These are phyloP conservation scores for Trypanosoma mega DNA, from an alignment of 208 protist species.

Conservation along the genomic window DNA sequence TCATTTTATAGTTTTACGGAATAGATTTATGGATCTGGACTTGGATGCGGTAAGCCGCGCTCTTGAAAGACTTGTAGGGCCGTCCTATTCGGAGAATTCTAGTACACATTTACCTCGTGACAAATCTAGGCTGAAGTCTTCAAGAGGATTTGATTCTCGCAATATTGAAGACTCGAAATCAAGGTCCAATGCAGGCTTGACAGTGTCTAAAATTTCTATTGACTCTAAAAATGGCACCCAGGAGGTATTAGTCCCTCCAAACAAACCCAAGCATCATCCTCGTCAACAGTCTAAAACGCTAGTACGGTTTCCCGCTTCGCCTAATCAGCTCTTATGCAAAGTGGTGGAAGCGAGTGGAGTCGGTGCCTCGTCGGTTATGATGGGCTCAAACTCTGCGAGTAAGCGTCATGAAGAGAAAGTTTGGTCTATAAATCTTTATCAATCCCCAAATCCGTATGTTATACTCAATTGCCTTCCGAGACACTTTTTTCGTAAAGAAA, in stretches of 20 bases:
- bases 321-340: constrained; percentile 10
- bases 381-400: neutral
- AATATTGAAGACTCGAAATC: neutral
- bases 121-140: neutral
- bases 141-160: neutral
- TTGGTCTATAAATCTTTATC: constrained; percentile 23
- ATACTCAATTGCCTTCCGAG: constrained; percentile 15
- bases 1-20: constrained; percentile 1
- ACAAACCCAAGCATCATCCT: neutral
- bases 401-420: constrained; percentile 13
- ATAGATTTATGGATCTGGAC: constrained; percentile 36
- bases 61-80: constrained; percentile 12
- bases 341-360: constrained; percentile 21
- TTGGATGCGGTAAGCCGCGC: constrained; percentile 25
- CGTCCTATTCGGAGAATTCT: neutral
- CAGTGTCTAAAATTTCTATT: neutral
- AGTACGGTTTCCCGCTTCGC: constrained; percentile 14
- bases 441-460: constrained; percentile 20
- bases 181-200: neutral
- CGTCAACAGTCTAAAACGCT: neutral
- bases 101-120: neutral
- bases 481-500: constrained; percentile 17
- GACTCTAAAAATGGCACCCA: constrained; percentile 1
- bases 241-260: constrained; percentile 14
- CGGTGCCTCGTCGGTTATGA: constrained; percentile 21